These are phyloP conservation scores for Hebeloma cylindrosporum DNA, from an alignment of 768 basidiomycete genomes.

Conservation along the genomic window DNA sequence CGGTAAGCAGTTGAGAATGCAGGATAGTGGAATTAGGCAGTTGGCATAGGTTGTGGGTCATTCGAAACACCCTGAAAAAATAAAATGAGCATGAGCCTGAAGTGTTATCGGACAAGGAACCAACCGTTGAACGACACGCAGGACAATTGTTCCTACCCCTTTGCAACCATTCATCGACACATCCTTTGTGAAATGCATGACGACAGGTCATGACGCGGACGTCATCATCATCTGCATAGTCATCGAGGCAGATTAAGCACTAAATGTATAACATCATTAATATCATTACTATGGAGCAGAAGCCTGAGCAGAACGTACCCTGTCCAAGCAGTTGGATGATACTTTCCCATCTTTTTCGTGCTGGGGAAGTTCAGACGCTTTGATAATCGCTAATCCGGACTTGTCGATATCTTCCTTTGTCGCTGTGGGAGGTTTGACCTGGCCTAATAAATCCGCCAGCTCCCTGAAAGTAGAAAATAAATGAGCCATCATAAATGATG, in stretches of 20 bases:
- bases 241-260: conserved; percentile 87
- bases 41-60: conserved; percentile 19
- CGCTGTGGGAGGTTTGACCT: conserved; percentile 80
- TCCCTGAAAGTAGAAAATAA: conserved; percentile 49
- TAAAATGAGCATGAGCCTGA: neutral
- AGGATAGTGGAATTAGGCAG: conserved; percentile 11
- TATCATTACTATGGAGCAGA: neutral
- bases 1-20: conserved; percentile 5
- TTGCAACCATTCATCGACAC: conserved; percentile 88
- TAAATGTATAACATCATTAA: conserved; percentile 25
- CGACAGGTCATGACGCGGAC: conserved; percentile 79
- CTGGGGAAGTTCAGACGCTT: conserved; percentile 48
- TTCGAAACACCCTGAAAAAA: conserved; percentile 32
- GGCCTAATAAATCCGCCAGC: conserved; percentile 79
- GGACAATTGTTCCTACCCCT: conserved; percentile 90
- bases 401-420: conserved; percentile 84
- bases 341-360: conserved; percentile 65
- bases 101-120: conserved; percentile 19
- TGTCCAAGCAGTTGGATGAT: conserved; percentile 75
- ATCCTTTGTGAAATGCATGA: conserved; percentile 87
- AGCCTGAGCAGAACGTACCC: conserved; percentile 46
- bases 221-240: conserved; percentile 77
- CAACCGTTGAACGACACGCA: conserved; percentile 78
- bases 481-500: conserved; percentile 2
- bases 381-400: conserved; percentile 77